phyloP scores from a whole-genome alignment of 768 basidiomycete genomes.

The Galerina marginata region DNA sequence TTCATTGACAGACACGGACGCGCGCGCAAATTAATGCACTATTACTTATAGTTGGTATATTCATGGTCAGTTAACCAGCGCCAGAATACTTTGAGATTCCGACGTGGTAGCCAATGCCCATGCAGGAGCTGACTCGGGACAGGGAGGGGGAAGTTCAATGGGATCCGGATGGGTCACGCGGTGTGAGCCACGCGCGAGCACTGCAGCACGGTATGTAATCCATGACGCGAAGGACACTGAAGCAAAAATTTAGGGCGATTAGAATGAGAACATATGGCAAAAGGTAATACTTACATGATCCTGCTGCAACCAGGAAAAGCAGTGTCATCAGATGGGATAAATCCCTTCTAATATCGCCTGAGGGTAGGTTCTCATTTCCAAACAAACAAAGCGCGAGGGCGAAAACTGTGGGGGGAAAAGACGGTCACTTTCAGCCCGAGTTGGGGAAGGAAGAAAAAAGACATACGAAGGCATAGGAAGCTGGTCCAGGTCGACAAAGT shows the following conservation, averaged over 20 bases:
- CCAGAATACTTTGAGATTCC: background rate
- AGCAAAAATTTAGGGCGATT: background rate
- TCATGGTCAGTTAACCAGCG: background rate
- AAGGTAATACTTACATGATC: background rate
- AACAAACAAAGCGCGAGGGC: too few relatives aligned
- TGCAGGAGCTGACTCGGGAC: too few relatives aligned
- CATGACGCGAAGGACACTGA: background rate
- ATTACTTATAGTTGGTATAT: background rate
- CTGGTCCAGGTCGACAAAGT: too few relatives aligned
- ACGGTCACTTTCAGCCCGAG: background rate
- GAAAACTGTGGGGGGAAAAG: too few relatives aligned
- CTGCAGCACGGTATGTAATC: background rate
- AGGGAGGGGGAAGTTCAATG: background rate
- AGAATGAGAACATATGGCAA: conserved; percentile 14
- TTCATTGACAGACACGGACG: too few relatives aligned
- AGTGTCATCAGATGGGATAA: too few relatives aligned
- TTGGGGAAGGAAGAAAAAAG: background rate
- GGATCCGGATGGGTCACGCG: too few relatives aligned
- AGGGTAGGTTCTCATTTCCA: too few relatives aligned
- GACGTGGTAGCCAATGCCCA: background rate
- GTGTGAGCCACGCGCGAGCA: background rate
- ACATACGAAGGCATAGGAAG: too few relatives aligned
- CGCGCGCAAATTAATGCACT: too few relatives aligned
- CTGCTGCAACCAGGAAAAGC: background rate
- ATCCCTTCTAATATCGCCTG: too few relatives aligned